A percentile compares a stretch with the other conserved stretches of the same genome.
phyloP scores from a whole-genome alignment of 1,139 yeast genomes.

The Lipomyces yarrowii region DNA sequence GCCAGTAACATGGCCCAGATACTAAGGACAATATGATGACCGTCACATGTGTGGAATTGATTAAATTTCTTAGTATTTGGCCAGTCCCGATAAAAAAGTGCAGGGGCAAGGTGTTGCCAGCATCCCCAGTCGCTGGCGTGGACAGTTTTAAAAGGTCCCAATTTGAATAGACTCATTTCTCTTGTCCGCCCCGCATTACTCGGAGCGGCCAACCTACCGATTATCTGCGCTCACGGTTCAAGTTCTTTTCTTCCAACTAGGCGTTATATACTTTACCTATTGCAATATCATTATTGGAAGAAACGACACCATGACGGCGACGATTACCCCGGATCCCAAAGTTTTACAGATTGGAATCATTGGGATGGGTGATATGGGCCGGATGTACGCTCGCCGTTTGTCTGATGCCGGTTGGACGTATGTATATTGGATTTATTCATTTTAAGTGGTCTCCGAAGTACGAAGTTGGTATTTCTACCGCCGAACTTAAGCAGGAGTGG shows the following conservation, averaged over 20 bases:
- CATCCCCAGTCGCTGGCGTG: neutral
- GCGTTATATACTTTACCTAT: neutral
- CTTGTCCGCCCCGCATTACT: no score
- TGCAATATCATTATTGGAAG: neutral
- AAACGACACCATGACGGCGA: neutral
- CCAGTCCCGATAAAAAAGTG: no score
- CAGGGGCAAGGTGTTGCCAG: no score
- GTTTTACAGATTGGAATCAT: constrained; percentile 67
- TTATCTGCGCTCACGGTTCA: neutral
- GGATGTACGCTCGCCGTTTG: constrained; percentile 76
- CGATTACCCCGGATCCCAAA: constrained; percentile 1
- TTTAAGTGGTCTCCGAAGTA: neutral
- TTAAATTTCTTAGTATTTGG: no score
- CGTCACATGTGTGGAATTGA: no score
- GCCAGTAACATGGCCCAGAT: no score
- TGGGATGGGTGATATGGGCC: constrained; percentile 97
- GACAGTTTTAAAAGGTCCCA: neutral
- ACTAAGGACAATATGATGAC: no score
- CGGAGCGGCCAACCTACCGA: neutral
- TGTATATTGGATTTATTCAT: constrained; percentile 22
- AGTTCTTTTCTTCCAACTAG: neutral
- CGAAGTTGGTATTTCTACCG: neutral
- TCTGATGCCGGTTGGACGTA: constrained; percentile 79
- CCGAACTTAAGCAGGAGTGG: neutral
- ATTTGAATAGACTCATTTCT: no score